Conservation (phyloP, 2,329 filamentous ascomycete species). For the Nakataea oryzae region DNA sequence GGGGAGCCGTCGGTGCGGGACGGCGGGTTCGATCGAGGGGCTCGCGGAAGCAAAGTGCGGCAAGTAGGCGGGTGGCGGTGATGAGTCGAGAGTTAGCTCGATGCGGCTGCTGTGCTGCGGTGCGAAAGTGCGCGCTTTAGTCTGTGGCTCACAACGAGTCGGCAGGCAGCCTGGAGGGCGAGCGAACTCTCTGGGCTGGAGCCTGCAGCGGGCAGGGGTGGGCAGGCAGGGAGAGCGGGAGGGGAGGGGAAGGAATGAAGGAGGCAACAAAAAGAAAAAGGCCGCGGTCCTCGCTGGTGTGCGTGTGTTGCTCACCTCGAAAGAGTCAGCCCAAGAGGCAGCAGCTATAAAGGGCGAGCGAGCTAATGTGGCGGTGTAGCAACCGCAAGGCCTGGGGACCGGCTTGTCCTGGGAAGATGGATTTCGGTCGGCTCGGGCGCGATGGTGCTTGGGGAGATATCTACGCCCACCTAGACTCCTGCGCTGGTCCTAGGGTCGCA, state of each 20-base stretch:
- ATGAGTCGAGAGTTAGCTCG: background rate
- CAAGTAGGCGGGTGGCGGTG: no score
- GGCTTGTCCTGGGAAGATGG: background rate
- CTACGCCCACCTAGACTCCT: no score
- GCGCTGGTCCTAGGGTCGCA: background rate
- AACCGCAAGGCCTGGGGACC: background rate
- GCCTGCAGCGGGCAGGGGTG: background rate
- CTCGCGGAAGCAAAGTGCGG: background rate
- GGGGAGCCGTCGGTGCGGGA: background rate
- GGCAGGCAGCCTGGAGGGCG: background rate
- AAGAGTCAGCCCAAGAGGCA: background rate
- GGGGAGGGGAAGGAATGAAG: background rate
- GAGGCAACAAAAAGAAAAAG: background rate
- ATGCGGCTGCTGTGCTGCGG: background rate
- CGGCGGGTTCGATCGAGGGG: background rate
- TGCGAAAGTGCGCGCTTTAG: background rate
- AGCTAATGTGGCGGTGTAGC: slow-evolving; percentile 2
- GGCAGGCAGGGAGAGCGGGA: background rate
- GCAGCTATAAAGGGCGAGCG: background rate
- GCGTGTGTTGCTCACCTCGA: background rate
- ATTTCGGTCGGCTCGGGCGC: slow-evolving; percentile 5
- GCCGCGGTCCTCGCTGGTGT: background rate
- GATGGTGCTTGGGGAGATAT: background rate
- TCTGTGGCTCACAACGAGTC: background rate
- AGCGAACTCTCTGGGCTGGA: background rate